phyloP scores from a whole-genome alignment of 495 filamentous ascomycete species.

The Jackrogersella minutella region DNA sequence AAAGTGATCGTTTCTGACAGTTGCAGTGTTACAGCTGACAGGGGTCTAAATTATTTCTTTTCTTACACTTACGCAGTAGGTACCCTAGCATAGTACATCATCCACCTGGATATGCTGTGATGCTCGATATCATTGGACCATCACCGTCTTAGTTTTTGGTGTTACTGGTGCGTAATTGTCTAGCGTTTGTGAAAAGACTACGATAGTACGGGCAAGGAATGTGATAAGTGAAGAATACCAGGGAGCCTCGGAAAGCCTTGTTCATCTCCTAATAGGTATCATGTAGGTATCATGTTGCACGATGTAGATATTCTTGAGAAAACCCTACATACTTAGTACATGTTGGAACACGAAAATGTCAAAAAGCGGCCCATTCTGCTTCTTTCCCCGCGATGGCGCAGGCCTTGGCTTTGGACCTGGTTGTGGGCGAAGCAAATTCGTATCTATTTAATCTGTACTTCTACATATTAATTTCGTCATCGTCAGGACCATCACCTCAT shows the following conservation, averaged over 20 bases:
- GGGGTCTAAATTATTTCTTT: conserved; percentile 6
- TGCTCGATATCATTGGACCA: conserved; percentile 26
- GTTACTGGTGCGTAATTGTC: no score
- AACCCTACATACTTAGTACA: neutral
- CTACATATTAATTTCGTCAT: no score
- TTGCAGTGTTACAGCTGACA: conserved; percentile 20
- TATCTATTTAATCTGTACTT: neutral
- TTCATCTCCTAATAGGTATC: no score
- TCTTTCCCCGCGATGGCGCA: conserved; percentile 9
- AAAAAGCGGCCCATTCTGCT: neutral
- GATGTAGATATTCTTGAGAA: neutral
- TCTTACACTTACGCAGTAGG: conserved; percentile 5
- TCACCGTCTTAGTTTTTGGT: conserved; percentile 7
- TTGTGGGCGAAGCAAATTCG: neutral
- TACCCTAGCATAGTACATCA: no score
- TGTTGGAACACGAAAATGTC: neutral
- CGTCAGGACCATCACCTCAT: no score
- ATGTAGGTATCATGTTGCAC: no score
- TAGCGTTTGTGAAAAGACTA: conserved; percentile 2
- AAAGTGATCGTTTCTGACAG: conserved; percentile 37
- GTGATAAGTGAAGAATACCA: conserved; percentile 5
- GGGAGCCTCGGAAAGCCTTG: neutral
- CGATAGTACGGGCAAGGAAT: no score
- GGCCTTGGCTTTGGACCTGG: neutral
- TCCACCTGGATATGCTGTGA: no score